These are phyloP conservation scores for Annulohypoxylon maeteangense DNA, from an alignment of 495 filamentous ascomycete species.

Conservation along the genomic window DNA sequence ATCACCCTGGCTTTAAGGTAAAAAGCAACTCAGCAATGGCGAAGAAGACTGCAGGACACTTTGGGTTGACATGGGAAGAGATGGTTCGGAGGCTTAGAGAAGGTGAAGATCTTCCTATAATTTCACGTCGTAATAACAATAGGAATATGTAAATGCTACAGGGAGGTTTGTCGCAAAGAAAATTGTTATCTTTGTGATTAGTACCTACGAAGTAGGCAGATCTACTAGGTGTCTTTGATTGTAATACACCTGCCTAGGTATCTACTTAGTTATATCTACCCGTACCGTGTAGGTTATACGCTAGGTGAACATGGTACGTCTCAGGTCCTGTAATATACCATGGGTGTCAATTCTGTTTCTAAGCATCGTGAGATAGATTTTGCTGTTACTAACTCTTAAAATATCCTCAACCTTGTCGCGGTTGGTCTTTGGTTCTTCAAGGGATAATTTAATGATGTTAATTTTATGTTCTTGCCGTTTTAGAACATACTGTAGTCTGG, in stretches of 20 bases:
- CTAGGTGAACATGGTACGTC: not conserved
- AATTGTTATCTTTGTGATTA: too few relatives aligned
- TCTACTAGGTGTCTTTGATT: too few relatives aligned
- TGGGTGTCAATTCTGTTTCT: not conserved
- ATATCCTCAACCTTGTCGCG: not conserved
- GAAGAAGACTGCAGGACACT: conserved; percentile 3
- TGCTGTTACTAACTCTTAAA: conserved; percentile 18
- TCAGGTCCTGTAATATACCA: conserved; percentile 9
- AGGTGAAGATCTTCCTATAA: conserved; percentile 25
- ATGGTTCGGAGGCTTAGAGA: conserved; percentile 10
- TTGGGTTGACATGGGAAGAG: conserved; percentile 19
- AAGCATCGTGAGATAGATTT: too few relatives aligned
- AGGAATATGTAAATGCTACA: too few relatives aligned
- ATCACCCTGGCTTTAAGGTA: not conserved
- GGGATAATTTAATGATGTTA: conserved; percentile 11
- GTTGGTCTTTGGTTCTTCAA: conserved; percentile 1
- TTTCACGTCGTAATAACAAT: not conserved
- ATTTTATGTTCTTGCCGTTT: conserved; percentile 14
- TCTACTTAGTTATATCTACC: too few relatives aligned
- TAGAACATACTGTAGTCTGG: conserved; percentile 18
- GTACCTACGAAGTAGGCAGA: too few relatives aligned
- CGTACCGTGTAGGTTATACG: too few relatives aligned
- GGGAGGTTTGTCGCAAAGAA: too few relatives aligned
- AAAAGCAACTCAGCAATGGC: not conserved
- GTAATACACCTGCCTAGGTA: too few relatives aligned